A percentile compares a stretch with the other conserved stretches of the same genome.
Evolutionary conservation across 495 filamentous ascomycete genomes (phyloP).

Genomic region (Daldinia vernicosa): DNA sequence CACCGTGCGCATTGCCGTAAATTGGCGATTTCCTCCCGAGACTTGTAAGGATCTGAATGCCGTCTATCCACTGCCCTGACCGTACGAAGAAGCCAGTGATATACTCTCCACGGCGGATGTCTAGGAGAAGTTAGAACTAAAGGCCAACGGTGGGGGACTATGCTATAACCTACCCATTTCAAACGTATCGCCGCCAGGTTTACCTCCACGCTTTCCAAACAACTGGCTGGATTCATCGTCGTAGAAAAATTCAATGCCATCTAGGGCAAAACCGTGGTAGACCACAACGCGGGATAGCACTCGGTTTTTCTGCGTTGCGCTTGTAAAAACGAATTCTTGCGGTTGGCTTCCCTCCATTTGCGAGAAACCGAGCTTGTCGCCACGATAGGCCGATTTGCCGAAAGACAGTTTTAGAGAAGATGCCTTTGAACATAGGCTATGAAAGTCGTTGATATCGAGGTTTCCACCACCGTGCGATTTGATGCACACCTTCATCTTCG

Average conservation of each 20-base stretch:
- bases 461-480: slow-evolving; percentile 78
- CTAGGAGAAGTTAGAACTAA: slow-evolving; percentile 52
- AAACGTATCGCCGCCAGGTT: slow-evolving; percentile 78
- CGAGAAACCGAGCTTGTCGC: slow-evolving; percentile 78
- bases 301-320: slow-evolving; percentile 71
- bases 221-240: slow-evolving; percentile 88
- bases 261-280: slow-evolving; percentile 79
- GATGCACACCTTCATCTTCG: slow-evolving; percentile 73
- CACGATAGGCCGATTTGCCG: slow-evolving; percentile 76
- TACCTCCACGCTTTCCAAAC: slow-evolving; percentile 86
- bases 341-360: slow-evolving; percentile 75
- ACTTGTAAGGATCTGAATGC: slow-evolving; percentile 89
- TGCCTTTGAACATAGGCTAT: slow-evolving; percentile 71
- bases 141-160: background rate
- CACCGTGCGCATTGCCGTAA: slow-evolving; percentile 83
- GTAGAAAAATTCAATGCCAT: slow-evolving; percentile 92
- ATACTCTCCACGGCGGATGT: slow-evolving; percentile 85
- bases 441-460: slow-evolving; percentile 77
- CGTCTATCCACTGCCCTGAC: slow-evolving; percentile 87
- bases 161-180: slow-evolving; percentile 68
- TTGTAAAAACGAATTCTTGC: slow-evolving; percentile 78
- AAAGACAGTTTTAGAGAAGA: slow-evolving; percentile 76
- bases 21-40: slow-evolving; percentile 83
- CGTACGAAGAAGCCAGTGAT: slow-evolving; percentile 87
- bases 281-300: slow-evolving; percentile 78